Evolutionary conservation across 2,329 filamentous ascomycete genomes (phyloP).

Genomic region (Trichophyton rubrum): DNA sequence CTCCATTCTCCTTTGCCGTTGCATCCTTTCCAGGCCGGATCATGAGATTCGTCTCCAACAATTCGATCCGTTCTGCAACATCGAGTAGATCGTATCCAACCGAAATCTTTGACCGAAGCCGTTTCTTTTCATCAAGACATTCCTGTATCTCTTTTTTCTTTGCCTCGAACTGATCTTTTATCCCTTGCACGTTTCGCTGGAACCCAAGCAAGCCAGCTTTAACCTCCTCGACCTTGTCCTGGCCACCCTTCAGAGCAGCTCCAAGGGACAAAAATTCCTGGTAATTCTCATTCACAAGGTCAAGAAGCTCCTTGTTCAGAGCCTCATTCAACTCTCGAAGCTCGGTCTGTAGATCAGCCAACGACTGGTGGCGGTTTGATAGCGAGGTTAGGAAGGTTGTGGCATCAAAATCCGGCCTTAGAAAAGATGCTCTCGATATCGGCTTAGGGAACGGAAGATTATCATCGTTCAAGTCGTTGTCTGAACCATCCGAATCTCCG

Average conservation of each 20-base stretch:
- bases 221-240: constrained; percentile 83
- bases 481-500: constrained; percentile 35
- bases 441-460: constrained; percentile 77
- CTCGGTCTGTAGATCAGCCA: constrained; percentile 82
- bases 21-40: constrained; percentile 33
- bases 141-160: constrained; percentile 50
- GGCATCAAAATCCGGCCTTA: constrained; percentile 63
- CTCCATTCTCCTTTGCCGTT: constrained; percentile 15
- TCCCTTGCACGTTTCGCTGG: constrained; percentile 62
- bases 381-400: constrained; percentile 71
- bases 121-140: constrained; percentile 54
- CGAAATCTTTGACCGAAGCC: constrained; percentile 52
- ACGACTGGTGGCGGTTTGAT: constrained; percentile 80
- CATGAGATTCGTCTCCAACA: constrained; percentile 57
- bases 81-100: constrained; percentile 40
- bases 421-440: constrained; percentile 70
- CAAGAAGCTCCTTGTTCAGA: constrained; percentile 75
- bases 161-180: constrained; percentile 53
- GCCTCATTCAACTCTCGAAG: constrained; percentile 66
- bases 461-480: constrained; percentile 38
- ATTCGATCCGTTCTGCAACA: constrained; percentile 36
- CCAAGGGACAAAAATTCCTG: constrained; percentile 79
- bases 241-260: constrained; percentile 67
- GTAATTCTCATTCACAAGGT: constrained; percentile 93
- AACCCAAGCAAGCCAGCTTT: constrained; percentile 79